Base-by-base conservation (phyloP, 1,284 basidiomycete species). In the Microbotryum violaceum region DNA sequence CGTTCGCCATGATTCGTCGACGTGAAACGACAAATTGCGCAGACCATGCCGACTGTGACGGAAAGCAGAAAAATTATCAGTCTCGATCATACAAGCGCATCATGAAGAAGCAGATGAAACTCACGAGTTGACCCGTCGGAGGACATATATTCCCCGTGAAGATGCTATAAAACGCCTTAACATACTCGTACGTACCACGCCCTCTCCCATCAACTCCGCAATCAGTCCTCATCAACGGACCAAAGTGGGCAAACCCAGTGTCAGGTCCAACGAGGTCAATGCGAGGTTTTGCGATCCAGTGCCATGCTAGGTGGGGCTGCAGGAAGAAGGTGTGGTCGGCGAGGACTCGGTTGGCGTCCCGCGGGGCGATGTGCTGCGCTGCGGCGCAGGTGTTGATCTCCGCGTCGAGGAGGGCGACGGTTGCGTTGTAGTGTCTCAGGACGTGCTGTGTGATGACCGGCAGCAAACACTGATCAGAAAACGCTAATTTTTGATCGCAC, bases 241-340 rank as follows among this genome's bases (percentile, higher is more conserved):
- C 67, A 18, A 69, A 50, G 48, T 67, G 60, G 1, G 58, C 60
- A 16, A 77, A 77, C 0, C 75, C 76, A 0, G 73, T 74, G 3
- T 62, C 54, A 10, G 61, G 44, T 1, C 47, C 25, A 10, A 75
- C 50, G 16, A 69, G 49, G 31, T 71, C 56, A 10, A 77, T 54
- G 1, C 75, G 71, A 1, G 75, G 73, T n/a, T 63, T 33, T 21
- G 74, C 72, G 44, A 75, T 65, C 70, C 70, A 73, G 33, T 73
- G 60, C 76, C 75, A 77, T 0, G 75, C 75, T 20, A 77, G 50
- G 46, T 77, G 75, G 6, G 76, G 75, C 60, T 76, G 75, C 51
- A 76, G 67, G 62, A 76, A 75, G 33, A 75, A 69, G 9, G 75
- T 76, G 45, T 73, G 69, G 37, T 66, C 70, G 14, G 73, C 73